Conservation (phyloP, 257 asterid genomes). For the Nicotiana tabacum region DNA sequence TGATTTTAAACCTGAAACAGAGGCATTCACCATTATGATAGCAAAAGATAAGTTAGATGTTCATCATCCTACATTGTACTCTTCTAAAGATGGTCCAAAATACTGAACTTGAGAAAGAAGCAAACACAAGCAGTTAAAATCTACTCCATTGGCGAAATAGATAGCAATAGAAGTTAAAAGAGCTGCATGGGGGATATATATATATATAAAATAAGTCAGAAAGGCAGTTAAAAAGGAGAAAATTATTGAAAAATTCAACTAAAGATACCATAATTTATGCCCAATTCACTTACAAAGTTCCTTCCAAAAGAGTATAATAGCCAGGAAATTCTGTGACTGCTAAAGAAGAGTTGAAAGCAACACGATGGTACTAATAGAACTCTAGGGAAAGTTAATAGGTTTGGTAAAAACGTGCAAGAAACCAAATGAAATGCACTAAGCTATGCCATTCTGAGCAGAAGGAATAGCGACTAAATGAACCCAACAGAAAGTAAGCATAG, state of each 20-base stretch:
- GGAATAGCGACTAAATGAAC: conserved; percentile 10
- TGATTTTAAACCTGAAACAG: neutral
- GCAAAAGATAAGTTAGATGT: neutral
- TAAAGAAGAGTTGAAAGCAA: too few species aligned
- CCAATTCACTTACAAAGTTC: neutral
- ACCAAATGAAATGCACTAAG: conserved; percentile 13
- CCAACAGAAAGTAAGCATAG: conserved; percentile 15
- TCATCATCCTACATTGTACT: neutral
- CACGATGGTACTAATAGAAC: too few species aligned
- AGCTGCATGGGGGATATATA: too few species aligned
- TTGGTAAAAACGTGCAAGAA: neutral
- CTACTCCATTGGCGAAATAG: neutral
- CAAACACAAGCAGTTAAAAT: neutral
- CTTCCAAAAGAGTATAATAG: neutral
- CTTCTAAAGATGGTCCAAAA: neutral
- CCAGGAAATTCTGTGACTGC: too few species aligned
- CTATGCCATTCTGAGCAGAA: neutral
- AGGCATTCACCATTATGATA: neutral
- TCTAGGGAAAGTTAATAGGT: too few species aligned
- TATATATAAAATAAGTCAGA: too few species aligned
- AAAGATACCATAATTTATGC: neutral
- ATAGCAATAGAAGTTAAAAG: neutral
- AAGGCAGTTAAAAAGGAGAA: neutral
- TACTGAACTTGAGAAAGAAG: neutral
- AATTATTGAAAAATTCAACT: neutral